A percentile compares a stretch with the other conserved stretches of the same genome.
These are phyloP conservation scores for Aristolochia contorta DNA, from an alignment of 164 flowering plant species.

Conservation along the genomic window DNA sequence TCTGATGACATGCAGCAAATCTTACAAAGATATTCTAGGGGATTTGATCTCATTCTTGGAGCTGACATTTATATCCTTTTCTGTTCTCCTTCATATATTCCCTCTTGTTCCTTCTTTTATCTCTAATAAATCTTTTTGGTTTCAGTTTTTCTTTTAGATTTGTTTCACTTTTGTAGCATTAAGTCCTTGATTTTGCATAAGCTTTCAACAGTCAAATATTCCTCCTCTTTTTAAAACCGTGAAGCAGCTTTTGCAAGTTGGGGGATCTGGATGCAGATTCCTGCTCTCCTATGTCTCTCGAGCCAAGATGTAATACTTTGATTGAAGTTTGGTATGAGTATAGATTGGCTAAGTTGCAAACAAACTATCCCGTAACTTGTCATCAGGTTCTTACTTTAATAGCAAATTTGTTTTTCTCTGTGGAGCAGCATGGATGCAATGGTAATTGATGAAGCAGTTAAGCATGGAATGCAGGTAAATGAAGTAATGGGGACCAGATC, in stretches of 20 bases:
- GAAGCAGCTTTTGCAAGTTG: slow-evolving; percentile 38
- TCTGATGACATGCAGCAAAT: slow-evolving; percentile 45
- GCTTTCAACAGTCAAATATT: slow-evolving; percentile 87
- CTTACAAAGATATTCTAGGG: slow-evolving; percentile 34
- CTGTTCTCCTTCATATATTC: not conserved
- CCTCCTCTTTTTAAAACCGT: slow-evolving; percentile 73
- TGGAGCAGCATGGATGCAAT: slow-evolving; percentile 10
- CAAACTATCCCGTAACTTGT: too few relatives aligned
- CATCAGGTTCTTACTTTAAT: not conserved
- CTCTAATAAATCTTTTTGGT: not conserved
- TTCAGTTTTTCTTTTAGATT: not conserved
- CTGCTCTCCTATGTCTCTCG: slow-evolving; percentile 77
- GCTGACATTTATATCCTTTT: slow-evolving; percentile 97
- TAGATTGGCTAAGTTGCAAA: not conserved
- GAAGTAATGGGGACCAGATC: slow-evolving; percentile 2
- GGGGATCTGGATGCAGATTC: slow-evolving; percentile 44
- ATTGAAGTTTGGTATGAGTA: not conserved
- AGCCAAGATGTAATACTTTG: slow-evolving; percentile 42
- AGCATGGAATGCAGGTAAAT: slow-evolving; percentile 5
- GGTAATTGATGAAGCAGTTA: slow-evolving; percentile 2
- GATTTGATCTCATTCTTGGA: slow-evolving; percentile 92
- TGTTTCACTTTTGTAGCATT: not conserved
- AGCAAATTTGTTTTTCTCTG: not conserved
- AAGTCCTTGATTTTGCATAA: slow-evolving; percentile 49
- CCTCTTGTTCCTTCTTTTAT: not conserved